Base-by-base conservation (phyloP, 768 basidiomycete genomes). In the Panus rudis region DNA sequence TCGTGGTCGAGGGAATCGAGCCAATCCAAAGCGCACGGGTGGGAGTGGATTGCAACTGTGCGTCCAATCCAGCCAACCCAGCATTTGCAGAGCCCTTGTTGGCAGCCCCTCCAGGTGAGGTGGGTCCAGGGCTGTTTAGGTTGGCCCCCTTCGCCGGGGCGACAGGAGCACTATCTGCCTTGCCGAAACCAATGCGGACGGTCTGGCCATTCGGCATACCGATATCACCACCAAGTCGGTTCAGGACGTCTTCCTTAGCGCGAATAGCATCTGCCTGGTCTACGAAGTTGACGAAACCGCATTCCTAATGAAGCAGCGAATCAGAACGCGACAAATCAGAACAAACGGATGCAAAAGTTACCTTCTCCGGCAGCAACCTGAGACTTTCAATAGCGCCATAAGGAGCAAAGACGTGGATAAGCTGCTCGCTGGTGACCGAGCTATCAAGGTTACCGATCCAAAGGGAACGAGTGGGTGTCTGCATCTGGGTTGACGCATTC, bases 361-460 rank as follows among this genome's bases (percentile, higher is more conserved):
- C 93, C 84, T 99, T 99, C 68, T 99, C 96, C 5, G 94, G 94
- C 43, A 99, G 71, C 56, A 99, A 72, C 53, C 96, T 72, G 60
- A 99, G 67, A 55, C 89, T 92, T 67, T 99, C 96, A 52, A 99
- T 97, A 25, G 92, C 88, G 42, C 96, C 96, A 59, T 99, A 99
- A 0, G 88, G 86, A 21, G 91, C 87, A 64, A 99, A 99, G 21
- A 96, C 90, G 51, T 88, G 84, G 43, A 96, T 89, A 42, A 99
- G 80, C 58, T 96, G 90, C 59, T 93, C 90, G 55, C 90, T 89
- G 2, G 92, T 92, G 43, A 94, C 89, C 42, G 85, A 86, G 52
- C 87, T 89, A 63, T 97, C 96, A 39, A 99, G 71, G 64, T 98
- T 98, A 38, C 96, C 96, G 58, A 99, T 96, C 94, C 96, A 99